Percentiles rank a stretch among this genome's conserved stretches.
Conservation (phyloP, 129 eudicot species). For the Deinandra increscens region DNA sequence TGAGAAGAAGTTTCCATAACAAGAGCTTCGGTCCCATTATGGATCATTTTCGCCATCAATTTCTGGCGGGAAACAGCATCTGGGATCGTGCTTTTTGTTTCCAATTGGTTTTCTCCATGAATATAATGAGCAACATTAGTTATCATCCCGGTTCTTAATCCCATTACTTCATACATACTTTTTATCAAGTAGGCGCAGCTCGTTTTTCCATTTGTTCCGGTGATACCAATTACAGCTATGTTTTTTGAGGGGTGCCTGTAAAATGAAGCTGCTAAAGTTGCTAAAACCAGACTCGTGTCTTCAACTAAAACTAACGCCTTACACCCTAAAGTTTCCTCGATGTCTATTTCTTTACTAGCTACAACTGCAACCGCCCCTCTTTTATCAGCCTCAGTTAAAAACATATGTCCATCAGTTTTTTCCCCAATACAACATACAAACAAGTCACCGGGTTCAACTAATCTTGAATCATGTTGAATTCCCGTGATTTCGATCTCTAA, state of each 20-base stretch:
- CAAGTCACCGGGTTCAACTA: constrained; percentile 88
- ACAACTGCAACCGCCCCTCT: constrained; percentile 97
- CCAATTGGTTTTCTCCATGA: constrained; percentile 83
- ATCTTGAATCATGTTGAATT: constrained; percentile 84
- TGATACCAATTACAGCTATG: constrained; percentile 77
- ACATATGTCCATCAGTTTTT: constrained; percentile 74
- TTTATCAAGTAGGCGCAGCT: constrained; percentile 69
- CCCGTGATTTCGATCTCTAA: constrained; percentile 89
- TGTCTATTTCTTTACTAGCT: constrained; percentile 92
- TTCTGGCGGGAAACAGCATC: constrained; percentile 87
- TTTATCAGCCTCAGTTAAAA: constrained; percentile 87
- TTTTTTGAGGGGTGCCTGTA: constrained; percentile 67
- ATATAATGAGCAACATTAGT: constrained; percentile 68
- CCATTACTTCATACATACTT: constrained; percentile 92
- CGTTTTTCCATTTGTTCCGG: constrained; percentile 89
- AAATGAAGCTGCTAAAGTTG: constrained; percentile 84
- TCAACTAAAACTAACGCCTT: constrained; percentile 94
- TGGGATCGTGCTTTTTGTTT: constrained; percentile 45
- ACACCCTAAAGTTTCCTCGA: constrained; percentile 85
- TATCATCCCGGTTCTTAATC: constrained; percentile 90
- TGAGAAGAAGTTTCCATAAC: constrained; percentile 89
- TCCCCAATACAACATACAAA: constrained; percentile 83
- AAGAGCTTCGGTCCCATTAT: constrained; percentile 90
- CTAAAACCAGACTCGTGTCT: constrained; percentile 73
- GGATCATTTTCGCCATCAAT: constrained; percentile 89